A percentile compares a stretch with the other conserved stretches of the same genome.
Evolutionary conservation across 1,284 basidiomycete species (phyloP).

Genomic region (Puccinia brachypodii): DNA sequence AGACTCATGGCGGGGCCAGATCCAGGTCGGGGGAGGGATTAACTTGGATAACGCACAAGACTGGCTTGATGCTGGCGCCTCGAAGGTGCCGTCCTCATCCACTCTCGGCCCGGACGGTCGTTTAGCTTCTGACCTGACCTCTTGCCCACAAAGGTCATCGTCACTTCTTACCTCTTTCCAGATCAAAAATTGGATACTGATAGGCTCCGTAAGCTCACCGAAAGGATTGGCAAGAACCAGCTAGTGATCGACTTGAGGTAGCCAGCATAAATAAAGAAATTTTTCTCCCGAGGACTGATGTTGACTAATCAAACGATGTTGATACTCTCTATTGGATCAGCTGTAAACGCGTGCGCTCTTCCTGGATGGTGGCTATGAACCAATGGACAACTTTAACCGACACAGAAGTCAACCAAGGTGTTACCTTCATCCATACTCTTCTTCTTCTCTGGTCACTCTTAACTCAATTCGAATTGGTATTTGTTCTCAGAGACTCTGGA

Average conservation of each 20-base stretch:
- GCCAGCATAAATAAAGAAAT: background rate
- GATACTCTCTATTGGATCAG: constrained; percentile 59
- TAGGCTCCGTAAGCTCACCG: constrained; percentile 68
- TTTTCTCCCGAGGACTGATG: background rate
- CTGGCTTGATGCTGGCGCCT: constrained; percentile 87
- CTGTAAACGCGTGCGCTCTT: constrained; percentile 73
- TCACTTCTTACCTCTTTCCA: constrained; percentile 95
- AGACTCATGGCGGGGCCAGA: constrained; percentile 75
- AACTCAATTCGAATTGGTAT: constrained; percentile 50
- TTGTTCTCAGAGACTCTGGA: constrained; percentile 66
- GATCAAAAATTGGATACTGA: constrained; percentile 72
- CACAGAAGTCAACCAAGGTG: constrained; percentile 82
- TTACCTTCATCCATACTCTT: background rate
- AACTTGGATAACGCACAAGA: constrained; percentile 72
- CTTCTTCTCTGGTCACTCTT: constrained; percentile 32
- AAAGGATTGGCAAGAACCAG: constrained; percentile 75
- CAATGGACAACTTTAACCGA: constrained; percentile 97
- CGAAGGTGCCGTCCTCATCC: constrained; percentile 67
- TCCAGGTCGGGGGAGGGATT: constrained; percentile 91
- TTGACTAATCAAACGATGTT: background rate
- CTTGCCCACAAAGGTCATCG: constrained; percentile 70
- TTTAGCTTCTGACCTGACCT: background rate
- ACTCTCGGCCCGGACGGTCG: background rate
- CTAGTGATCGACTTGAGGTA: constrained; percentile 95
- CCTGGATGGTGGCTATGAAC: constrained; percentile 97